Evolutionary conservation across 164 flowering plant genomes (phyloP).

Genomic region (Magnolia kwangsiensis): DNA sequence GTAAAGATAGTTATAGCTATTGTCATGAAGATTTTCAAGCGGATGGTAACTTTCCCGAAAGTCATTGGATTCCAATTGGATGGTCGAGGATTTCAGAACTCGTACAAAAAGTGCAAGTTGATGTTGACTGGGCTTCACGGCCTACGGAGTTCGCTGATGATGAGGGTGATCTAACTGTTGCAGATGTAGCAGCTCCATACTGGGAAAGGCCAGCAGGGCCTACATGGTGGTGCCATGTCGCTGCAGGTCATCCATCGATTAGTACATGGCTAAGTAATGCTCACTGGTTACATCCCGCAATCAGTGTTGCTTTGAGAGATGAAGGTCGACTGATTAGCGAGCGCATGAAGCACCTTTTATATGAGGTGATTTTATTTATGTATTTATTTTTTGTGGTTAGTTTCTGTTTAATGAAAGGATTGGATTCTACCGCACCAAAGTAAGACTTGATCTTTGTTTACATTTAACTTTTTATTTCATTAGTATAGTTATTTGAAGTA

Average conservation of each 20-base stretch:
- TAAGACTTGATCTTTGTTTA: background rate
- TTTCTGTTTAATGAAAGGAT: background rate
- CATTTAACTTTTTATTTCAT: background rate
- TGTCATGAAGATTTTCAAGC: slow-evolving; percentile 18
- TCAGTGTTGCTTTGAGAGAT: slow-evolving; percentile 83
- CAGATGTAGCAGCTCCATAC: slow-evolving; percentile 87
- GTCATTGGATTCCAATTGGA: slow-evolving; percentile 88
- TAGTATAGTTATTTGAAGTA: background rate
- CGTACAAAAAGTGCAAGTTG: slow-evolving; percentile 56
- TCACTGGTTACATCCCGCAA: slow-evolving; percentile 93
- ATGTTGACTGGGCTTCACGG: slow-evolving; percentile 52
- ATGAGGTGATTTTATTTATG: slow-evolving; percentile 61
- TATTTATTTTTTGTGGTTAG: background rate
- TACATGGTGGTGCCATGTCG: slow-evolving; percentile 94
- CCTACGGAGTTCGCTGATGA: slow-evolving; percentile 45
- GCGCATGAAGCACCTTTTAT: slow-evolving; percentile 79
- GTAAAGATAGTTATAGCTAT: slow-evolving; percentile 21
- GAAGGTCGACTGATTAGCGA: slow-evolving; percentile 90
- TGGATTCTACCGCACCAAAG: background rate
- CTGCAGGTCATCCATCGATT: slow-evolving; percentile 52
- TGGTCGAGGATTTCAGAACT: slow-evolving; percentile 87
- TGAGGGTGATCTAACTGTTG: slow-evolving; percentile 67
- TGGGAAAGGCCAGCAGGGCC: slow-evolving; percentile 94
- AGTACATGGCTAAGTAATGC: slow-evolving; percentile 74
- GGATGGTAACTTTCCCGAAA: slow-evolving; percentile 31